These are phyloP conservation scores for Lachnellula subtilissima DNA, from an alignment of 2,329 filamentous ascomycete genomes.

Conservation along the genomic window DNA sequence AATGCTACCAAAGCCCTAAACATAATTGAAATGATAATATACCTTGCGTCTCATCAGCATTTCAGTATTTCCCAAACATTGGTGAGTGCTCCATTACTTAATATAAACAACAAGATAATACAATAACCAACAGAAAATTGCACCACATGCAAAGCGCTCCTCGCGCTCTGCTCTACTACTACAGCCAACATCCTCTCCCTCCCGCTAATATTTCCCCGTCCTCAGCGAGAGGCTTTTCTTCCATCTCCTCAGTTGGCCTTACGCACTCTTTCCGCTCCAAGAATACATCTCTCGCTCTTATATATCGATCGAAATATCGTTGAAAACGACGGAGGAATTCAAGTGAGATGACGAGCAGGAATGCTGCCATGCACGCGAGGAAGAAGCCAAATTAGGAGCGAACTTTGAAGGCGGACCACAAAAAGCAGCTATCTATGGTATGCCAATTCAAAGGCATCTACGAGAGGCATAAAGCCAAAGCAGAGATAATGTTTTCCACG, in stretches of 20 bases:
- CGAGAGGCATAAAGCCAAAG: background rate
- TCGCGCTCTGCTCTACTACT: constrained; percentile 13
- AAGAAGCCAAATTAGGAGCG: constrained; percentile 18
- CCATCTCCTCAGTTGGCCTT: constrained; percentile 10
- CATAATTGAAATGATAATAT: constrained; percentile 22
- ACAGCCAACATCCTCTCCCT: background rate
- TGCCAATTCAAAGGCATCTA: constrained; percentile 27
- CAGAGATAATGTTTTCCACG: background rate
- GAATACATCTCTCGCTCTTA: constrained; percentile 6
- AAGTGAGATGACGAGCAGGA: constrained; percentile 20
- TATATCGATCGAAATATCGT: constrained; percentile 16
- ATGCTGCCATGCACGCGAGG: constrained; percentile 18
- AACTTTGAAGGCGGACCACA: constrained; percentile 18
- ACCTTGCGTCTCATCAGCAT: constrained; percentile 11
- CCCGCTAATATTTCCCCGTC: background rate
- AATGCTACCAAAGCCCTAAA: constrained; percentile 19
- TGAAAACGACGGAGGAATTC: constrained; percentile 20
- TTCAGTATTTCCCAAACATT: background rate
- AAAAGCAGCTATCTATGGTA: constrained; percentile 23
- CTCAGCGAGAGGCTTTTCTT: constrained; percentile 14
- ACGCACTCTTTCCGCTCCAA: constrained; percentile 1
- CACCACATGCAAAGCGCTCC: constrained; percentile 15
- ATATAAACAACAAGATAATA: constrained; percentile 23
- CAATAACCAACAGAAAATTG: constrained; percentile 21
- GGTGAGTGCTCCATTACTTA: constrained; percentile 19